Conservation (phyloP, 1,284 basidiomycete genomes). For the Dichomitus squalens region DNA sequence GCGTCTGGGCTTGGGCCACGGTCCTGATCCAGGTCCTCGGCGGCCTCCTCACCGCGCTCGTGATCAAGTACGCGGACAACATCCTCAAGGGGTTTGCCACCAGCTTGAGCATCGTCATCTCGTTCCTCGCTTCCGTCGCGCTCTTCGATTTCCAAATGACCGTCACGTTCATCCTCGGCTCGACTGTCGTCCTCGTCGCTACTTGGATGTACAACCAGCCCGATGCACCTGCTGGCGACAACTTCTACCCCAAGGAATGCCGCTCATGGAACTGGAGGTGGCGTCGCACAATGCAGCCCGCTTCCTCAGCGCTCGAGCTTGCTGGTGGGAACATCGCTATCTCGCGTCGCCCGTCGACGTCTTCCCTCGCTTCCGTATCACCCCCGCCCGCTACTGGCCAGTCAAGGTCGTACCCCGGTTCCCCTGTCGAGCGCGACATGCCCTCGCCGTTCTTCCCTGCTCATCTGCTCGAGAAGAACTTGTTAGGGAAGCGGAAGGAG, state of each 20-base stretch:
- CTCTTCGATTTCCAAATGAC: conserved; percentile 92
- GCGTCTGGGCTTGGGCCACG: conserved; percentile 92
- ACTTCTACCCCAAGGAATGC: conserved; percentile 17
- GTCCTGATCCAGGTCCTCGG: conserved; percentile 90
- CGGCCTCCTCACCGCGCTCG: conserved; percentile 88
- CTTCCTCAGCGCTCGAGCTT: conserved; percentile 31
- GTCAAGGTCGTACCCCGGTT: conserved; percentile 32
- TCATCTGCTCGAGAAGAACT: conserved; percentile 29
- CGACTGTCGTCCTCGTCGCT: conserved; percentile 81
- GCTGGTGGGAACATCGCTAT: conserved; percentile 25
- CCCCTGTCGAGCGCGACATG: conserved; percentile 33
- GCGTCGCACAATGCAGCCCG: conserved; percentile 26
- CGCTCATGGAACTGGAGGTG: conserved; percentile 34
- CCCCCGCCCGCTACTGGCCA: conserved; percentile 18
- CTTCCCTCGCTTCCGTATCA: conserved; percentile 32
- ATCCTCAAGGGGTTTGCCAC: conserved; percentile 97
- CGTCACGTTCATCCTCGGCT: conserved; percentile 82
- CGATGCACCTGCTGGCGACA: conserved; percentile 21
- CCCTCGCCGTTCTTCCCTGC: conserved; percentile 28
- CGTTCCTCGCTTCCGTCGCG: conserved; percentile 89
- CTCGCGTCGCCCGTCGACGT: conserved; percentile 34
- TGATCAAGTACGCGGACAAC: conserved; percentile 90
- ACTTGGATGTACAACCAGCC: conserved; percentile 90
- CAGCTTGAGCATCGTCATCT: conserved; percentile 89
- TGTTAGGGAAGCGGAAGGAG: conserved; percentile 28